Evolutionary conservation across 495 filamentous ascomycete genomes (phyloP).

Genomic region (Pyrenula aspistea): DNA sequence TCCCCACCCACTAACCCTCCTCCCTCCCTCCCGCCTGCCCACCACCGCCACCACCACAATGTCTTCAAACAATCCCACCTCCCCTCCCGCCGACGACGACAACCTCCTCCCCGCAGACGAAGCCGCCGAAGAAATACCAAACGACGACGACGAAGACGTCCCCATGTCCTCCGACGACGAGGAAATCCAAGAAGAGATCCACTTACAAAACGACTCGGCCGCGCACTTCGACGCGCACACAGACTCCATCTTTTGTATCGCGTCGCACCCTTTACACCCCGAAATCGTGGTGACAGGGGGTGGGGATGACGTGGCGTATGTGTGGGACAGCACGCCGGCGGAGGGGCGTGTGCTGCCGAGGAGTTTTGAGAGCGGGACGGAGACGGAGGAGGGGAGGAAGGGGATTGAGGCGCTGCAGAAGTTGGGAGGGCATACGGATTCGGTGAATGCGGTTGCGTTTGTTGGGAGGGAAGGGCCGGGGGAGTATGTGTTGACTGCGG

Average conservation of each 20-base stretch:
- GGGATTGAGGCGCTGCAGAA: conserved; percentile 50
- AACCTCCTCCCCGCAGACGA: conserved; percentile 58
- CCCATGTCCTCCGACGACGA: conserved; percentile 48
- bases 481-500: conserved; percentile 73
- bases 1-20: neutral
- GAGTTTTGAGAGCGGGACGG: conserved; percentile 59
- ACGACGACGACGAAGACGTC: conserved; percentile 48
- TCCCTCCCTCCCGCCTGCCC: neutral
- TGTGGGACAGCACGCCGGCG: conserved; percentile 58
- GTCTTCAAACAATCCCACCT: conserved; percentile 34
- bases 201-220: conserved; percentile 75
- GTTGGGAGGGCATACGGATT: conserved; percentile 81
- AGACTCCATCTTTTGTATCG: conserved; percentile 86
- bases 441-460: conserved; percentile 74
- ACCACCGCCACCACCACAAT: conserved; percentile 15
- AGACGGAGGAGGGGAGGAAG: conserved; percentile 42
- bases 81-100: conserved; percentile 35
- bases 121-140: conserved; percentile 53
- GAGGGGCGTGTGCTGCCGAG: conserved; percentile 41
- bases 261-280: conserved; percentile 73
- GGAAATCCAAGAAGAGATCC: conserved; percentile 50
- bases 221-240: conserved; percentile 85
- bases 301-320: conserved; percentile 70
- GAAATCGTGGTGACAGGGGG: conserved; percentile 79
- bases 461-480: conserved; percentile 71